Base-by-base conservation (phyloP, 2,329 filamentous ascomycete genomes). In the Tolypocladium capitatum region DNA sequence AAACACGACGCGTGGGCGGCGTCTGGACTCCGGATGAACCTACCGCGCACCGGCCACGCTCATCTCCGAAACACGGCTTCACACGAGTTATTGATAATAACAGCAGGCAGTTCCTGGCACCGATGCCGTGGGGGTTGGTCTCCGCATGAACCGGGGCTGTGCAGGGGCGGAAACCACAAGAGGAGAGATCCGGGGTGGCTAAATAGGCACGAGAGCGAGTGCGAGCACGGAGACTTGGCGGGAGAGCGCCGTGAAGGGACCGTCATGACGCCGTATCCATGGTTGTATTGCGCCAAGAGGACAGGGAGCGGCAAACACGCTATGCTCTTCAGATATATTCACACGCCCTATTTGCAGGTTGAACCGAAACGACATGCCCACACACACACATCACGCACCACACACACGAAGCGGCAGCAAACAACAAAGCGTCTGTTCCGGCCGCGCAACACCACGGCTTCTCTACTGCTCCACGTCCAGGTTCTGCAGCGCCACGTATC, bases 401-500 rank as follows among this genome's bases (percentile, higher is more conserved):
- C n/a, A n/a, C n/a, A n/a, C n/a, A n/a, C n/a, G n/a, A n/a, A n/a
- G n/a, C n/a, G n/a, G n/a, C n/a, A n/a, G n/a, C n/a, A n/a, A n/a
- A n/a, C n/a, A n/a, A n/a, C n/a, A n/a, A n/a, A n/a, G n/a, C n/a
- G n/a, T n/a, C n/a, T n/a, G n/a, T n/a, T n/a, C n/a, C 38, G 24
- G 14, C 16, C 14, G 7, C n/a, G 9, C 16, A n/a, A 18, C 43
- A 8, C 32, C 44, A 13, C n/a, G 5, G 1, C 8, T 13, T 13
- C 32, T 28, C 24, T 31, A 30, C 18, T 36, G 48, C 48, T 56
- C 58, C 24, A 52, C 54, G 41, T 80, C 76, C 49, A 80, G 59
- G 46, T 70, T 73, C 46, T 73, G 68, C 52, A 83, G 61, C 47
- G 77, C 76, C 43, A 83, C 75, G 56, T 83, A 83, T 5, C 77